Percentiles rank a stretch among this genome's conserved stretches.
phyloP scores from a whole-genome alignment of 768 basidiomycete genomes.

The Naematelia aurantialba region DNA sequence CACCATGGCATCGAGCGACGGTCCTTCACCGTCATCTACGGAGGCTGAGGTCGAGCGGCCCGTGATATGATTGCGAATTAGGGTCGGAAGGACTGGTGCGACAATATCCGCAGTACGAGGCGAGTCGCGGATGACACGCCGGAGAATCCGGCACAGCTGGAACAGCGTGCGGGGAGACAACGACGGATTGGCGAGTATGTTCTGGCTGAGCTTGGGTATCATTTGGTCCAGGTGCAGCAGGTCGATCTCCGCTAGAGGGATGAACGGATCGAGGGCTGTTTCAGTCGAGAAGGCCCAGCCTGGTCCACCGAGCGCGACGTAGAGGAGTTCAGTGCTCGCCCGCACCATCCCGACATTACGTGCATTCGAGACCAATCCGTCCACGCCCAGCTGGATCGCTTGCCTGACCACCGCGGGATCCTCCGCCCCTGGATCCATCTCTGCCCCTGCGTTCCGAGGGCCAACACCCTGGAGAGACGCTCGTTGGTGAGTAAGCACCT shows the following conservation, averaged over 20 bases:
- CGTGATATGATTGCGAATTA: slow-evolving; percentile 20
- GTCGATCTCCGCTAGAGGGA: background rate
- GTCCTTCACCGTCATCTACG: slow-evolving; percentile 1
- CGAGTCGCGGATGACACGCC: slow-evolving; percentile 13
- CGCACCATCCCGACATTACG: slow-evolving; percentile 31
- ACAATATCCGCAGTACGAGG: slow-evolving; percentile 24
- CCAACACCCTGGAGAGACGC: too few species aligned
- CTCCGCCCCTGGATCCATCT: slow-evolving; percentile 2
- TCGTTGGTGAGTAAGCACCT: slow-evolving; percentile 53
- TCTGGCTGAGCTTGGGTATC: background rate
- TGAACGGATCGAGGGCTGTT: background rate
- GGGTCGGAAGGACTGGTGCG: slow-evolving; percentile 23
- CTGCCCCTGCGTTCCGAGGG: too few species aligned
- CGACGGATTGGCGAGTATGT: background rate
- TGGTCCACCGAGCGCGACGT: slow-evolving; percentile 5
- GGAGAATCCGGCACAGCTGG: slow-evolving; percentile 38
- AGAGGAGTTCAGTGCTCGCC: slow-evolving; percentile 41
- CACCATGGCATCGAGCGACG: slow-evolving; percentile 21
- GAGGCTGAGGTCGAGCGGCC: slow-evolving; percentile 28
- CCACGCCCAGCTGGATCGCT: slow-evolving; percentile 26
- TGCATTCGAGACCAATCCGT: slow-evolving; percentile 18
- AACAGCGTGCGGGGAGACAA: background rate
- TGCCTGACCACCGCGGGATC: slow-evolving; percentile 15
- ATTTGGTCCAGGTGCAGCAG: background rate
- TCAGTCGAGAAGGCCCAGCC: background rate